These are phyloP conservation scores for Eucalyptus curtisii DNA, from an alignment of 345 rosid species.

Conservation along the genomic window DNA sequence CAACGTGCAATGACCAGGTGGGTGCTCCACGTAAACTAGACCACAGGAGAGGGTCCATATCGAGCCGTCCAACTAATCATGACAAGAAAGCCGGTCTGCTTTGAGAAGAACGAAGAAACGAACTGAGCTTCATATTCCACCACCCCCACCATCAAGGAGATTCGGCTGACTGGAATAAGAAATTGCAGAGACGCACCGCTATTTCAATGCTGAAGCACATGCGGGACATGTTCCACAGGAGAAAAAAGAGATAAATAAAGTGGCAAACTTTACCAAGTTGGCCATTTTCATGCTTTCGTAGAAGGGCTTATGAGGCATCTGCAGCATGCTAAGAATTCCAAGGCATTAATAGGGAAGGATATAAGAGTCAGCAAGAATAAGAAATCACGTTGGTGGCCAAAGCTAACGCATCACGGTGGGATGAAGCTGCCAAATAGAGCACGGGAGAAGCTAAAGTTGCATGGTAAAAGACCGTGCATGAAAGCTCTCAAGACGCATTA, in stretches of 20 bases:
- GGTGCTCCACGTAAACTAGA: neutral
- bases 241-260: neutral
- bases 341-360: neutral
- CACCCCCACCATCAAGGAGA: constrained; percentile 7
- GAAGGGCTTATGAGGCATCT: constrained; percentile 36
- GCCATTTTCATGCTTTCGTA: constrained; percentile 32
- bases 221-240: constrained; percentile 1
- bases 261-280: constrained; percentile 4
- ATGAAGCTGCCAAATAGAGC: constrained; percentile 20
- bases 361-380: neutral
- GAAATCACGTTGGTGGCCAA: constrained; percentile 28
- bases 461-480: neutral
- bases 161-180: neutral
- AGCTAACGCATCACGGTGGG: constrained; percentile 1
- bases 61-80: neutral
- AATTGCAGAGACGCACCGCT: neutral
- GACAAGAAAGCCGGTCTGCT: constrained; percentile 13
- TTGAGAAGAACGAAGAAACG: constrained; percentile 39
- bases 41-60: neutral
- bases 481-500: neutral
- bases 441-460: constrained; percentile 13
- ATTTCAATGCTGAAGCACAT: neutral
- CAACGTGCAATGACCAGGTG: neutral
- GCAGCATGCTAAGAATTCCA: constrained; percentile 23
- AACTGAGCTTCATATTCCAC: constrained; percentile 45